These are phyloP conservation scores for Pichia pseudocactophila DNA, from an alignment of 805 yeast genomes.

Conservation along the genomic window DNA sequence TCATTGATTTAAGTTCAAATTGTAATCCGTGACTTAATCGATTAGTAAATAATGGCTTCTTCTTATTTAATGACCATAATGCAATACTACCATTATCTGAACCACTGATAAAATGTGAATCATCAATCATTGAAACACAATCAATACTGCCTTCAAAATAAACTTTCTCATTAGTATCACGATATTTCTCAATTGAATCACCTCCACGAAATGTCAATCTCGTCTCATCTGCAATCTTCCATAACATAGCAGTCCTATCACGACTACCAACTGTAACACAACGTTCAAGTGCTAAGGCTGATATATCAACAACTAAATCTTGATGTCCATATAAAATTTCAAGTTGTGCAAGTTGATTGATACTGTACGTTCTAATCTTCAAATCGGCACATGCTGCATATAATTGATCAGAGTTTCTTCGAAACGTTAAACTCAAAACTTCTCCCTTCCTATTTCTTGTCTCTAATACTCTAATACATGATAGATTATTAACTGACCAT, in stretches of 20 bases:
- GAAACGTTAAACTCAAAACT: conserved; percentile 65
- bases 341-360: conserved; percentile 79
- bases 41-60: conserved; percentile 68
- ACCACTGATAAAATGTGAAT: conserved; percentile 87
- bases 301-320: conserved; percentile 73
- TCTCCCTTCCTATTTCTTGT: conserved; percentile 64
- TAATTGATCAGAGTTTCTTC: conserved; percentile 73
- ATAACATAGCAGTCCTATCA: conserved; percentile 88
- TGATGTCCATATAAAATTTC: conserved; percentile 95
- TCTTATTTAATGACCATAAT: conserved; percentile 87
- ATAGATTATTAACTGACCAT: conserved; percentile 75
- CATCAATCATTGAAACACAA: conserved; percentile 84
- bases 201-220: conserved; percentile 91
- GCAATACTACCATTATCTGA: conserved; percentile 87
- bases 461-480: conserved; percentile 69
- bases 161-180: conserved; percentile 25
- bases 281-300: conserved; percentile 76
- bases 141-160: conserved; percentile 83
- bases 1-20: conserved; percentile 33
- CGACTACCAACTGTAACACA: conserved; percentile 95
- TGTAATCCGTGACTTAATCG: conserved; percentile 72
- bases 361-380: conserved; percentile 77
- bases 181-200: conserved; percentile 39
- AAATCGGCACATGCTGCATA: conserved; percentile 92
- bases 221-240: conserved; percentile 96